Evolutionary conservation across 2,329 filamentous ascomycete species (phyloP), one percentile per base, ranked within the genome.

Genomic region (Xylaria sp.): DNA sequence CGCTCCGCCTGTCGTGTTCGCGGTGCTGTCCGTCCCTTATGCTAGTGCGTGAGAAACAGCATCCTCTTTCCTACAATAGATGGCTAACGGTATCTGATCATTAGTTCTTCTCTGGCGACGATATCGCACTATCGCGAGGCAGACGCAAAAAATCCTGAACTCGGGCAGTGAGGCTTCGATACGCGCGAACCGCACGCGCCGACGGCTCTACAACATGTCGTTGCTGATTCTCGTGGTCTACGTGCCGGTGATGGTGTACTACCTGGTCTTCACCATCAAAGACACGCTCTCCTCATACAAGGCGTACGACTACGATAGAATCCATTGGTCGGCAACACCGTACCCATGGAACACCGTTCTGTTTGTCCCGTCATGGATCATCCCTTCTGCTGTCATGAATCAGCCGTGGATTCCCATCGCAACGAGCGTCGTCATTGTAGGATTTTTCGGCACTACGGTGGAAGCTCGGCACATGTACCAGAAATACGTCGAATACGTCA

Each of bases 161-260:
- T 78, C 76, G 62, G 85, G 82, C 76, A 82, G 77, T 36, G 69
- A 78, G 4, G 82, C 82, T 8, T 78, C 77, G 4, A 71, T 79
- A 14, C 81, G 86, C 5, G 82, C 82, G 48, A 81, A 83, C 53
- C 82, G 85, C 1, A 82, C 85, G 8, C 82, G 82, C 51, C 81
- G 83, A 55, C 84, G 86, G 50, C 82, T 89, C 51, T 89, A 88
- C 76, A 79, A 85, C 69, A 86, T 89, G 83, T 82, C 84, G 14
- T 62, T 87, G 12, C 81, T 81, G 50, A 85, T 88, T 69, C 75
- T 89, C 0, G 71, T 84, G 3, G 81, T 86, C 2, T 88, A 86
- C 73, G 72, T 87, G 0, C 86, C 86, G 0, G 71, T 89, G 4
- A 77, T 81, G 69, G 51, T 84, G 51, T 76, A 80, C 30, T 77